A percentile compares a stretch with the other conserved stretches of the same genome.
phyloP scores from a whole-genome alignment of 352 stramenopile genomes.

The Globisporangium radiosum region DNA sequence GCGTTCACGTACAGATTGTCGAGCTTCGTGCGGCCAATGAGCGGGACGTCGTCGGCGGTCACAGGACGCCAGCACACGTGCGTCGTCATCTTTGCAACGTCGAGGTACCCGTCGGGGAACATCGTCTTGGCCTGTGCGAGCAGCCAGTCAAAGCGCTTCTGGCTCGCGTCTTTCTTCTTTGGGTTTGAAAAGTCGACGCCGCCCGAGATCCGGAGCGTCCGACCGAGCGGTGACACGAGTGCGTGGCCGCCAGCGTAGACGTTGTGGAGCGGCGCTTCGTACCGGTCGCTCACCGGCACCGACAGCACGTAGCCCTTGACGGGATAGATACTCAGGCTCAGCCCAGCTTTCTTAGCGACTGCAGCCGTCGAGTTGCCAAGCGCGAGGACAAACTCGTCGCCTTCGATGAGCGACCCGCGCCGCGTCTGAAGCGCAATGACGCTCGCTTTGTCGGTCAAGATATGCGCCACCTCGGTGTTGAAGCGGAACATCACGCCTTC shows the following conservation, averaged over 20 bases:
- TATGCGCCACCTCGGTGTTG: conserved; percentile 75
- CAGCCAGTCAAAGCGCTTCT: conserved; percentile 77
- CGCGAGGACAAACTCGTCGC: conserved; percentile 81
- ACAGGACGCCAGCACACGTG: conserved; percentile 81
- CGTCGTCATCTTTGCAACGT: conserved; percentile 67
- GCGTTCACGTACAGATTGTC: conserved; percentile 83
- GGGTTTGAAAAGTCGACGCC: conserved; percentile 78
- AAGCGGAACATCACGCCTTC: conserved; percentile 88
- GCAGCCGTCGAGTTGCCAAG: conserved; percentile 71
- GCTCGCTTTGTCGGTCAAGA: conserved; percentile 66
- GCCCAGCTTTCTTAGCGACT: conserved; percentile 54
- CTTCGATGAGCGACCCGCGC: conserved; percentile 79
- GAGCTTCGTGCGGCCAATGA: conserved; percentile 75
- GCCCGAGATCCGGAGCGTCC: conserved; percentile 67
- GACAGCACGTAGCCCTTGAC: conserved; percentile 86
- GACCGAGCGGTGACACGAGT: conserved; percentile 69
- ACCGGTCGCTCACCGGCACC: conserved; percentile 58
- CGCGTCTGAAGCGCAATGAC: conserved; percentile 79
- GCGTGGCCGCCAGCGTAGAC: conserved; percentile 75
- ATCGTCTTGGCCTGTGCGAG: conserved; percentile 65
- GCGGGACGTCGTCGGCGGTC: conserved; percentile 76
- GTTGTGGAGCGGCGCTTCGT: conserved; percentile 67
- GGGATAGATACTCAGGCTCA: conserved; percentile 79
- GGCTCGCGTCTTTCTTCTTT: conserved; percentile 43
- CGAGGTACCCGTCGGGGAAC: conserved; percentile 78